These are phyloP conservation scores for Phanerochaete carnosa DNA, from an alignment of 768 basidiomycete genomes.

Conservation along the genomic window DNA sequence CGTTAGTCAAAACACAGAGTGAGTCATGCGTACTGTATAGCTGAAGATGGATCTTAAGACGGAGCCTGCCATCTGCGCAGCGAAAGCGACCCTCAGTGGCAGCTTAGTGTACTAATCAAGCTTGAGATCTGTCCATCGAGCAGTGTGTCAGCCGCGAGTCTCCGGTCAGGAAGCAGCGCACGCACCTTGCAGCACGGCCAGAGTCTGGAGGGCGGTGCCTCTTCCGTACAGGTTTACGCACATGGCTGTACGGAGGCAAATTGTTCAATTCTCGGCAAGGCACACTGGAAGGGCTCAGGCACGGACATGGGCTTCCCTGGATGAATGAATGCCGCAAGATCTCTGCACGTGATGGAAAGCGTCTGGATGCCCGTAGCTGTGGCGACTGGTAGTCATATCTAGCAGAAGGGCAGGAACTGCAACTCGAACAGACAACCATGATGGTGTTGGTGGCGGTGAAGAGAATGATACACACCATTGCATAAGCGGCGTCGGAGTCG, in stretches of 20 bases:
- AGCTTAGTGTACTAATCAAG: conserved; percentile 55
- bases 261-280: neutral
- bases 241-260: conserved; percentile 42
- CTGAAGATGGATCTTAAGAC: conserved; percentile 51
- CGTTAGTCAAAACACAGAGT: neutral
- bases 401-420: conserved; percentile 26
- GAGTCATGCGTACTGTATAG: conserved; percentile 37
- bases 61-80: conserved; percentile 46
- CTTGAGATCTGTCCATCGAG: conserved; percentile 36
- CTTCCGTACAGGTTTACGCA: conserved; percentile 55
- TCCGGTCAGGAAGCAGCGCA: neutral
- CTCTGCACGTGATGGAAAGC: conserved; percentile 48
- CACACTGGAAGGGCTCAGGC: neutral
- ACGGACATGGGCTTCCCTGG: conserved; percentile 44
- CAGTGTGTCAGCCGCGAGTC: neutral
- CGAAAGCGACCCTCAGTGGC: conserved; percentile 47
- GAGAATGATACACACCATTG: conserved; percentile 51
- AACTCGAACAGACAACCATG: conserved; percentile 29
- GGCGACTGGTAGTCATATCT: conserved; percentile 23
- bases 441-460: conserved; percentile 43
- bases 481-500: conserved; percentile 39
- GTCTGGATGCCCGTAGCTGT: conserved; percentile 40
- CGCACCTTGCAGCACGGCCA: conserved; percentile 47
- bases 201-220: conserved; percentile 49
- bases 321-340: conserved; percentile 49